A percentile compares a stretch with the other conserved stretches of the same genome.
Conservation (phyloP, 768 basidiomycete genomes). For the Lactifluus subvellereus region DNA sequence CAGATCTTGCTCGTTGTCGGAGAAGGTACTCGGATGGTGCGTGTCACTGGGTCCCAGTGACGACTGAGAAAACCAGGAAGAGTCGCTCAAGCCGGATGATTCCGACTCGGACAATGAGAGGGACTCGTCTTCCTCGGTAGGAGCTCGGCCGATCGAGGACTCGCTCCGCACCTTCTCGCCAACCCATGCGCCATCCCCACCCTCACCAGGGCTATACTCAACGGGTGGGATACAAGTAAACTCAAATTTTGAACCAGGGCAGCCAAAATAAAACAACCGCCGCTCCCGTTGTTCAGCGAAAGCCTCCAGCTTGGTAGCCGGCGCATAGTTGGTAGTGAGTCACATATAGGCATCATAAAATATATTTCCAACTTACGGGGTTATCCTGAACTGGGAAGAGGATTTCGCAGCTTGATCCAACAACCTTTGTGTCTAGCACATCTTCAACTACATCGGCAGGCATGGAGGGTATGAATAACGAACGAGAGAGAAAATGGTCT, state of each 20-base stretch:
- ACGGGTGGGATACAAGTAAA: neutral
- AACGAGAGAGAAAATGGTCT: neutral
- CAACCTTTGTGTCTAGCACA: neutral
- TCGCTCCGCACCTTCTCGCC: neutral
- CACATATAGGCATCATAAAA: too few species aligned
- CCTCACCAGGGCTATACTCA: neutral
- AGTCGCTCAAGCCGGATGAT: neutral
- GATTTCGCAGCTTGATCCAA: neutral
- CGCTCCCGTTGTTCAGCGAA: neutral
- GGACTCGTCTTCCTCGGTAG: neutral
- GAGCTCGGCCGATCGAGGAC: neutral
- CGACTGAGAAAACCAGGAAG: neutral
- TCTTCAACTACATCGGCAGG: neutral
- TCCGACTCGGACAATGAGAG: neutral
- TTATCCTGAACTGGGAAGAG: neutral
- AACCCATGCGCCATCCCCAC: neutral
- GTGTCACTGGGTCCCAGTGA: neutral
- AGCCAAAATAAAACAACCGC: neutral
- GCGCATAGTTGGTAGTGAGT: neutral
- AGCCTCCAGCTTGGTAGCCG: neutral
- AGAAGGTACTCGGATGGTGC: neutral
- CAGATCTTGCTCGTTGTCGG: too few species aligned
- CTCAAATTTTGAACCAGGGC: neutral
- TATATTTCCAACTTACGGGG: neutral
- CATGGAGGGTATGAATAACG: neutral